These are phyloP conservation scores for Hordeum marinum DNA, from an alignment of 176 grass and related monocot species.

Conservation along the genomic window DNA sequence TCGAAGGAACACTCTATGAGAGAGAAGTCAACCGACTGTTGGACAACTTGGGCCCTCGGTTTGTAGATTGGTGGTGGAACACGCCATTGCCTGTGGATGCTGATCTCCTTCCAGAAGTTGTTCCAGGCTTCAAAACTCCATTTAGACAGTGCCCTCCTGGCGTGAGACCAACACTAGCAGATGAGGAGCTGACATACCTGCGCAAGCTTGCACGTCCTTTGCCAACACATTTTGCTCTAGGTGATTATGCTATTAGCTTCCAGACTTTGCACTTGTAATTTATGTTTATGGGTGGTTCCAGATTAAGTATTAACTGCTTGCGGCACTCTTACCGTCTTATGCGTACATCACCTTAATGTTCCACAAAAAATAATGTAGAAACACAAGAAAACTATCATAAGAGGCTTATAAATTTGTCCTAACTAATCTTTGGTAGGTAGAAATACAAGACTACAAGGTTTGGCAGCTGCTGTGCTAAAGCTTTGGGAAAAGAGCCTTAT, in stretches of 20 bases:
- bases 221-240: slow-evolving; percentile 90
- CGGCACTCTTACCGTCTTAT: not conserved
- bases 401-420: not conserved
- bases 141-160: slow-evolving; percentile 69
- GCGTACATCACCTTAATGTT: not conserved
- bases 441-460: slow-evolving; percentile 75
- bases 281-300: not conserved
- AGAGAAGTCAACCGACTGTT: slow-evolving; percentile 78
- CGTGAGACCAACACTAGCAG: slow-evolving; percentile 43
- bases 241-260: slow-evolving; percentile 34
- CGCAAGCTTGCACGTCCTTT: slow-evolving; percentile 66
- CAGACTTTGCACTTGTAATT: not conserved
- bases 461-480: slow-evolving; percentile 86
- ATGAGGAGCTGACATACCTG: slow-evolving; percentile 77
- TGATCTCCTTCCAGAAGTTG: slow-evolving; percentile 67
- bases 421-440: slow-evolving; percentile 47
- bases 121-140: slow-evolving; percentile 57
- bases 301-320: not conserved
- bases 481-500: slow-evolving; percentile 90
- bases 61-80: slow-evolving; percentile 97
- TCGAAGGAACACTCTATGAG: slow-evolving; percentile 68
- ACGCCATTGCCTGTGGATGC: slow-evolving; percentile 91
- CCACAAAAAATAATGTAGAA: not conserved
- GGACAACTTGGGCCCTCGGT: slow-evolving; percentile 73
- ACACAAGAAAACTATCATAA: not conserved